These are phyloP conservation scores for Rhodosporidiobolus sp. DNA, from an alignment of 768 basidiomycete species.

Conservation along the genomic window DNA sequence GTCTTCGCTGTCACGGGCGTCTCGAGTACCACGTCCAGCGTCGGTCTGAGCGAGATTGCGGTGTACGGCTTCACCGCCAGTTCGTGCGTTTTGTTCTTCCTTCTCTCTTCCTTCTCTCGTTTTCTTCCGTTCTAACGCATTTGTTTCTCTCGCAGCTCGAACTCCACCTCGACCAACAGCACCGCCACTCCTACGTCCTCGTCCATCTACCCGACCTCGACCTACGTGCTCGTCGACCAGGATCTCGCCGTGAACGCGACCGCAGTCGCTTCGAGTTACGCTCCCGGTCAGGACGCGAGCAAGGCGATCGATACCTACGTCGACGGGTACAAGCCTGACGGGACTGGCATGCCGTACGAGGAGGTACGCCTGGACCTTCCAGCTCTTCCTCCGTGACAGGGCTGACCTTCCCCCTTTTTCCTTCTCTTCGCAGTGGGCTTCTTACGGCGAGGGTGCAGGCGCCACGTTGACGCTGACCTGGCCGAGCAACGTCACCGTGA, in stretches of 20 bases:
- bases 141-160: too few relatives aligned
- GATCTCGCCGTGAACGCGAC: slow-evolving; percentile 22
- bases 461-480: slow-evolving; percentile 25
- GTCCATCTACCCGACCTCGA: too few relatives aligned
- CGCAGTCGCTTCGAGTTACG: background rate
- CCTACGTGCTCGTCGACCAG: too few relatives aligned
- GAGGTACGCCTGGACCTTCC: background rate
- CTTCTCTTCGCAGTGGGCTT: slow-evolving; percentile 30
- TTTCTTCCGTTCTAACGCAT: too few relatives aligned
- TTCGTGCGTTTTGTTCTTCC: too few relatives aligned
- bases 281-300: background rate
- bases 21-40: background rate
- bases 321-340: slow-evolving; percentile 23
- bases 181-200: too few relatives aligned
- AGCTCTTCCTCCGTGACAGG: background rate
- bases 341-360: background rate
- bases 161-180: too few relatives aligned
- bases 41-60: slow-evolving; percentile 5
- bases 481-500: slow-evolving; percentile 13
- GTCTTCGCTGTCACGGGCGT: background rate
- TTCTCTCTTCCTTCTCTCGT: too few relatives aligned
- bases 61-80: too few relatives aligned
- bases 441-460: slow-evolving; percentile 9
- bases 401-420: background rate
- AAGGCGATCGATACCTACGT: slow-evolving; percentile 21